Evolutionary conservation across 148 eudicot species (phyloP).

Genomic region (Vaccinium macrocarpon): DNA sequence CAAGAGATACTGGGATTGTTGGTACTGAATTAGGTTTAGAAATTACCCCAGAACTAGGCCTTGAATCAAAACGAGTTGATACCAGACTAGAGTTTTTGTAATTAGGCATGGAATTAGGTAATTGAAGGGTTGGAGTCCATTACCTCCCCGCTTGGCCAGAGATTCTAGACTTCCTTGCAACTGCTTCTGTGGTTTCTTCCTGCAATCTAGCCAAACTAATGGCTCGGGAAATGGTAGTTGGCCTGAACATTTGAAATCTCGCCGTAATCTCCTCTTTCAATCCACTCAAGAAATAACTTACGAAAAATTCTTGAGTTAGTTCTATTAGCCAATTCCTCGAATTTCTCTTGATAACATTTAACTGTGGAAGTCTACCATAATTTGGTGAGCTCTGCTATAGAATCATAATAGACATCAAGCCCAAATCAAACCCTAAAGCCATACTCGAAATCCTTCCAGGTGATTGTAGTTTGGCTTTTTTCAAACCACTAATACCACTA

Average conservation of each 20-base stretch:
- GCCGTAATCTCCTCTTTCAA: not conserved
- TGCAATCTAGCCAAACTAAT: not conserved
- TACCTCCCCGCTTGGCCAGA: no score
- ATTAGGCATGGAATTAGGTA: no score
- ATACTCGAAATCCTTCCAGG: not conserved
- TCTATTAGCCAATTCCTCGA: not conserved
- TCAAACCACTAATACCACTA: not conserved
- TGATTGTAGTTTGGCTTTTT: not conserved
- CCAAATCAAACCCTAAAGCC: not conserved
- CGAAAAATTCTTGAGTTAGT: not conserved
- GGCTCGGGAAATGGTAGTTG: not conserved
- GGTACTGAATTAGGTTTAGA: no score
- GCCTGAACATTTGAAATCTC: not conserved
- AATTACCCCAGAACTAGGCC: not conserved
- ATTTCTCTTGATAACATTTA: not conserved
- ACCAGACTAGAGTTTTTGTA: not conserved
- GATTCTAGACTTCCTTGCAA: not conserved
- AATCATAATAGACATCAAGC: not conserved
- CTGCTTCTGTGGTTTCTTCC: not conserved
- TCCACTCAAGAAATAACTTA: not conserved
- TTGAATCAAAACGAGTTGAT: no score
- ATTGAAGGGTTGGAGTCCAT: not conserved
- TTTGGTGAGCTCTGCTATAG: not conserved
- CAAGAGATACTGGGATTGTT: fast-evolving
- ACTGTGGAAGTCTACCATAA: not conserved